Percentiles rank a stretch among this genome's conserved stretches.
These are phyloP conservation scores for Clonostachys solani DNA, from an alignment of 2,329 filamentous ascomycete genomes.

Conservation along the genomic window DNA sequence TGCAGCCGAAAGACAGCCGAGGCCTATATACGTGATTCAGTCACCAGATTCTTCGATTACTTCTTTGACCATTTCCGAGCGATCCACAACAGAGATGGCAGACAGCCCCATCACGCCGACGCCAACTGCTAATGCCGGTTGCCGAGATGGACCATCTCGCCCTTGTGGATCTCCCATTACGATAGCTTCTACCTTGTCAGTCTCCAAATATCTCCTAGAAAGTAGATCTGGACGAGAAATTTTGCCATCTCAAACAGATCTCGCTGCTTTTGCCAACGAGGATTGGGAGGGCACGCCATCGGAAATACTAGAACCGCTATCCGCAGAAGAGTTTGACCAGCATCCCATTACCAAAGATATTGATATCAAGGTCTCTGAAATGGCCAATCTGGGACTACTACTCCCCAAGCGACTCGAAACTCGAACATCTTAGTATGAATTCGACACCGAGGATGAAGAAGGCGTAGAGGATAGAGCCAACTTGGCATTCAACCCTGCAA, in stretches of 20 bases:
- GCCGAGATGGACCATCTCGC: too few relatives aligned
- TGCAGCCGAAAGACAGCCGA: conserved; percentile 1
- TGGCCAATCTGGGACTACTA: conserved; percentile 23
- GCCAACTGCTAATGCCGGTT: too few relatives aligned
- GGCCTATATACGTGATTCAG: not conserved
- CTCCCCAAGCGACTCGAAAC: conserved; percentile 22
- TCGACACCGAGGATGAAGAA: conserved; percentile 22
- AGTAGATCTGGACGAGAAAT: conserved; percentile 33
- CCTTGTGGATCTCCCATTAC: too few relatives aligned
- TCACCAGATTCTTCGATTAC: too few relatives aligned
- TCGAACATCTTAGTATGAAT: conserved; percentile 29
- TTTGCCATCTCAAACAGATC: conserved; percentile 28
- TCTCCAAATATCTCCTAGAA: conserved; percentile 35
- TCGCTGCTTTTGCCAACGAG: conserved; percentile 5
- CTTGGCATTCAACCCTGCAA: not conserved
- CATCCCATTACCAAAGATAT: conserved; percentile 27
- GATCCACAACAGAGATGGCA: too few relatives aligned
- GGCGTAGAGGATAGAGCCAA: conserved; percentile 4
- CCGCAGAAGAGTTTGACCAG: conserved; percentile 23
- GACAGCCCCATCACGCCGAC: too few relatives aligned
- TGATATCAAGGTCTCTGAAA: conserved; percentile 16
- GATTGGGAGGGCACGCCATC: not conserved
- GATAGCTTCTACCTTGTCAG: conserved; percentile 1
- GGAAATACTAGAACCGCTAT: conserved; percentile 9
- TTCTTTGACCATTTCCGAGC: too few relatives aligned